A percentile compares a stretch with the other conserved stretches of the same genome.
These are phyloP conservation scores for Cadophora luteo-olivacea DNA, from an alignment of 2,329 filamentous ascomycete species.

Conservation along the genomic window DNA sequence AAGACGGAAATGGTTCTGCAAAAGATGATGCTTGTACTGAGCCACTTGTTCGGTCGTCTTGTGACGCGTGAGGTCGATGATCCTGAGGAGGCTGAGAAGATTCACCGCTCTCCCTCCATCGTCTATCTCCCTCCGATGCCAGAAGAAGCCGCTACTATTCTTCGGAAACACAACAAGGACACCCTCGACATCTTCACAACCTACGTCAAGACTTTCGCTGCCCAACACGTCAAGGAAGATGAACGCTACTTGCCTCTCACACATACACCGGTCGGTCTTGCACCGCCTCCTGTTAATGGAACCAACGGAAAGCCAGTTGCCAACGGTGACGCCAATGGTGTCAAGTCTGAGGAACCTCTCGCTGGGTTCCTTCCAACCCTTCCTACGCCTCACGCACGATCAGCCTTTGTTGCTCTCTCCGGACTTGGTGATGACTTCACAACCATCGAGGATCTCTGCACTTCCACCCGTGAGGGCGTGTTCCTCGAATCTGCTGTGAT, in stretches of 20 bases:
- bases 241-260: constrained; percentile 43
- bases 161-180: constrained; percentile 68
- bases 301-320: constrained; percentile 27
- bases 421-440: constrained; percentile 69
- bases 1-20: constrained; percentile 57
- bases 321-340: constrained; percentile 23
- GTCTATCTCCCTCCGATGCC: constrained; percentile 72
- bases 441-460: constrained; percentile 71
- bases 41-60: constrained; percentile 72
- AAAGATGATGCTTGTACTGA: constrained; percentile 71
- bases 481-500: constrained; percentile 79
- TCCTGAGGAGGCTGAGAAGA: constrained; percentile 54
- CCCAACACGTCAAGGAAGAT: constrained; percentile 58
- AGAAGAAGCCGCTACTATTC: constrained; percentile 57
- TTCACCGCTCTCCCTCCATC: constrained; percentile 65
- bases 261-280: constrained; percentile 35
- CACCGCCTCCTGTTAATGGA: constrained; percentile 20
- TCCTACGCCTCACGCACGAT: constrained; percentile 59
- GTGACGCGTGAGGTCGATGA: constrained; percentile 57
- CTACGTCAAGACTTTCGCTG: constrained; percentile 73
- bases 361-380: constrained; percentile 41
- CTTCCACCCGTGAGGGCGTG: constrained; percentile 68
- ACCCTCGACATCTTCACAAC: constrained; percentile 70
- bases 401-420: constrained; percentile 75
- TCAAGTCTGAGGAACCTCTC: constrained; percentile 21